A percentile compares a stretch with the other conserved stretches of the same genome.
Conservation (phyloP, 768 basidiomycete species). For the Saitozyma sp. region DNA sequence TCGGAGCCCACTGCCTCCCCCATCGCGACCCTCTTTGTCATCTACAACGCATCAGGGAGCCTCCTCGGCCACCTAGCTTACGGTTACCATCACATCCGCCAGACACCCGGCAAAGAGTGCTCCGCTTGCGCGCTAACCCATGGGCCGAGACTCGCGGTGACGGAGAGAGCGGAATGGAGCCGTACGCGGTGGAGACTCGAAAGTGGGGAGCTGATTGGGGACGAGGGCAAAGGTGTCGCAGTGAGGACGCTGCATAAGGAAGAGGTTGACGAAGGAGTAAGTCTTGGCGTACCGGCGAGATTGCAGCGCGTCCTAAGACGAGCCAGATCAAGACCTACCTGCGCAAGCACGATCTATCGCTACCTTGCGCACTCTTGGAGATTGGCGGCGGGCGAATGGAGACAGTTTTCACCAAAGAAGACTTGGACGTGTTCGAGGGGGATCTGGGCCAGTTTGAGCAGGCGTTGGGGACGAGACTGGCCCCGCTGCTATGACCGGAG, state of each 20-base stretch:
- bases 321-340: constrained; percentile 3
- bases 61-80: constrained; percentile 5
- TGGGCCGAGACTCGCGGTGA: constrained; percentile 5
- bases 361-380: constrained; percentile 4
- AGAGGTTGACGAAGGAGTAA: constrained; percentile 1
- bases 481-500: no score
- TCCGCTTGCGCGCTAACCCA: constrained; percentile 10
- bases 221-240: neutral
- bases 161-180: constrained; percentile 4
- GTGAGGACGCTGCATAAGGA: constrained; percentile 8
- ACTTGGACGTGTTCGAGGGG: constrained; percentile 3
- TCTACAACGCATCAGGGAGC: constrained; percentile 13
- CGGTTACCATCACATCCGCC: constrained; percentile 3
- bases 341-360: neutral
- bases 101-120: constrained; percentile 5
- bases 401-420: neutral
- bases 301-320: neutral
- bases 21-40: constrained; percentile 6
- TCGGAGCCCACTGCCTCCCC: no score
- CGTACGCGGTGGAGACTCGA: neutral
- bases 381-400: neutral
- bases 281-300: no score
- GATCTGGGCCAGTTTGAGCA: constrained; percentile 5
- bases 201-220: neutral
- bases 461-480: neutral